Evolutionary conservation across 2,329 filamentous ascomycete species (phyloP), one percentile per base, ranked within the genome.

Genomic region (Thielaviopsis punctulata): DNA sequence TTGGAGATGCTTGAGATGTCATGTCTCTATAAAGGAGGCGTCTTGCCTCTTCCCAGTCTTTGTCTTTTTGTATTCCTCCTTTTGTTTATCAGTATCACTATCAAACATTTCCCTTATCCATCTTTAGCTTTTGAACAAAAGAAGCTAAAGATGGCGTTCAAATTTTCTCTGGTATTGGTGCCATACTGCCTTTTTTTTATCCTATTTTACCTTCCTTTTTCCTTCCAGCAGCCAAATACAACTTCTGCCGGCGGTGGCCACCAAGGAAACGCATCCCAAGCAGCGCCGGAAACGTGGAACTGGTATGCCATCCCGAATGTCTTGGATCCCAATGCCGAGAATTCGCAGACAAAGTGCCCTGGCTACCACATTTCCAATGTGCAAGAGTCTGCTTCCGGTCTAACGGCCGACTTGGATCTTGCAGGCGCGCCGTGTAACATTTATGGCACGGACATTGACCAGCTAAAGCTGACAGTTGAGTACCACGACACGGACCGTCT

Each of bases 361-460:
- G 83, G 84, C 13, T 88, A 87, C 66, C 71, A 62, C 24, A 82
- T 81, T 1, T 74, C 71, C 18, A 77, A 82, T 60, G 69, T 86
- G 13, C 63, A 68, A 49, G 64, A 70, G 49, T 75, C 68, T 0
- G 60, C 64, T 33, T 69, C 67, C 48, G 77, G 77, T 8, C 66
- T 92, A 51, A 84, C 76, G 1, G 87, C 86, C 1, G 73, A 83
- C 57, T 69, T 94, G 47, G 72, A 66, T 2, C 73, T 93, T 10
- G 82, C 82, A 7, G 86, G 85, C 0, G 60, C 69, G 9, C 71
- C 81, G 5, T 92, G 86, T 68, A 84, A 90, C 63, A 75, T 79
- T 21, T 93, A 90, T 57, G 86, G 87, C 0, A 82, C 73, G 7
- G 87, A 93, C 61, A 68, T 93, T 24, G 71, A 80, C 22, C 68